These are phyloP conservation scores for Lagenidium sp. DNA, from an alignment of 352 stramenopile species.

Conservation along the genomic window DNA sequence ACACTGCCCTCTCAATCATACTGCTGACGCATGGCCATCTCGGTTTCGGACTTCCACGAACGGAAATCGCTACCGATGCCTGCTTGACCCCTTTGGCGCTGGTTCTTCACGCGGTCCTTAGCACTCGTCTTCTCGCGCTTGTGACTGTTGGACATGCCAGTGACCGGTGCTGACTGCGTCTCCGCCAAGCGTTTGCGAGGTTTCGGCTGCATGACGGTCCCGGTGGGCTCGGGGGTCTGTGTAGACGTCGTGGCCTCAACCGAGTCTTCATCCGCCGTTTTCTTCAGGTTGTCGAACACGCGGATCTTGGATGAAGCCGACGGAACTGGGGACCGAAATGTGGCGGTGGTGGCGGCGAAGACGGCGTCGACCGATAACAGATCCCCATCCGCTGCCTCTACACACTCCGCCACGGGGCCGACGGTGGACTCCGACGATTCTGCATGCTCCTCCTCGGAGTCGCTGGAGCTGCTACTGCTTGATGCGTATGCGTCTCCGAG, in stretches of 20 bases:
- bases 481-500: conserved; percentile 34
- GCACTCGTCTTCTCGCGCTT: conserved; percentile 12
- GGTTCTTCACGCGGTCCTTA: conserved; percentile 70
- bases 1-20: too few species aligned
- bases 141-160: too few species aligned
- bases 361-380: conserved; percentile 36
- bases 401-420: neutral
- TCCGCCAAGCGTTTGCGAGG: too few species aligned
- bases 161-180: too few species aligned
- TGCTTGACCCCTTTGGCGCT: conserved; percentile 59
- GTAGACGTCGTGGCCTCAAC: too few species aligned
- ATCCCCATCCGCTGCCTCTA: neutral
- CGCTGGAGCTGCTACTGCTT: conserved; percentile 13
- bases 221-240: too few species aligned
- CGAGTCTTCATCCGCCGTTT: conserved; percentile 8
- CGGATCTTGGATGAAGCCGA: conserved; percentile 14
- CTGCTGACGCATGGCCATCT: conserved; percentile 73
- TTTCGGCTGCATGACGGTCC: too few species aligned
- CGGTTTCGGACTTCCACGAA: conserved; percentile 66
- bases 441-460: conserved; percentile 19
- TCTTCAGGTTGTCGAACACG: conserved; percentile 23
- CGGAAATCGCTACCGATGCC: conserved; percentile 73
- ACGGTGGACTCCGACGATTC: neutral
- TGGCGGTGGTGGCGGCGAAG: conserved; percentile 9
- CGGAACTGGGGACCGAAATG: too few species aligned